Conservation (phyloP, 2,329 filamentous ascomycete species). For the Talaromyces sp. region DNA sequence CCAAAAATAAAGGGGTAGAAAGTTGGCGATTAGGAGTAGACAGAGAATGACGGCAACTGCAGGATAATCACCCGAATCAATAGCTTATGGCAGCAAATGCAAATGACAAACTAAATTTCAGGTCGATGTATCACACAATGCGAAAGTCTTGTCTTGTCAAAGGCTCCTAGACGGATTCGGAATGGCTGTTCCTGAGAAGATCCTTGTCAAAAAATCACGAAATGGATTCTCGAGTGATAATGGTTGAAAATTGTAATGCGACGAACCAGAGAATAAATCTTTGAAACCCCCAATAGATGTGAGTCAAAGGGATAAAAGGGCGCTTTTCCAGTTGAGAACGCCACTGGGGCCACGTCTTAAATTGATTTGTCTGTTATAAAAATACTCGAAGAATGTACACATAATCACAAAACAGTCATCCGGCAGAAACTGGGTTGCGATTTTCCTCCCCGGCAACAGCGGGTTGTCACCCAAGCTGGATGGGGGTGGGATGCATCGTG, state of each 20-base stretch:
- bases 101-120: constrained; percentile 14
- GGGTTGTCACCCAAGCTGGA: constrained; percentile 14
- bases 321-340: constrained; percentile 28
- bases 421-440: constrained; percentile 7
- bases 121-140: constrained; percentile 9
- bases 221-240: constrained; percentile 25
- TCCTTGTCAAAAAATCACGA: constrained; percentile 6
- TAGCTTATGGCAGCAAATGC: constrained; percentile 12
- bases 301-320: constrained; percentile 31
- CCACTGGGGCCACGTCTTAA: constrained; percentile 45
- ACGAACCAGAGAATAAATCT: constrained; percentile 26
- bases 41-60: constrained; percentile 13
- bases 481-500: constrained; percentile 7
- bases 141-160: neutral
- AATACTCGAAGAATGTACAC: constrained; percentile 4
- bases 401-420: constrained; percentile 4
- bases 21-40: constrained; percentile 4
- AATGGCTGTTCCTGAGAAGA: constrained; percentile 6
- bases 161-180: constrained; percentile 5
- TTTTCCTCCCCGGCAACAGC: constrained; percentile 17
- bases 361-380: constrained; percentile 26
- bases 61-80: constrained; percentile 9
- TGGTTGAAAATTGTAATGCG: constrained; percentile 30
- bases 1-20: constrained; percentile 20
- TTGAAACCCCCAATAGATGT: constrained; percentile 18